Conservation (phyloP, 352 stramenopile species). For the Pythium grandisporangium region DNA sequence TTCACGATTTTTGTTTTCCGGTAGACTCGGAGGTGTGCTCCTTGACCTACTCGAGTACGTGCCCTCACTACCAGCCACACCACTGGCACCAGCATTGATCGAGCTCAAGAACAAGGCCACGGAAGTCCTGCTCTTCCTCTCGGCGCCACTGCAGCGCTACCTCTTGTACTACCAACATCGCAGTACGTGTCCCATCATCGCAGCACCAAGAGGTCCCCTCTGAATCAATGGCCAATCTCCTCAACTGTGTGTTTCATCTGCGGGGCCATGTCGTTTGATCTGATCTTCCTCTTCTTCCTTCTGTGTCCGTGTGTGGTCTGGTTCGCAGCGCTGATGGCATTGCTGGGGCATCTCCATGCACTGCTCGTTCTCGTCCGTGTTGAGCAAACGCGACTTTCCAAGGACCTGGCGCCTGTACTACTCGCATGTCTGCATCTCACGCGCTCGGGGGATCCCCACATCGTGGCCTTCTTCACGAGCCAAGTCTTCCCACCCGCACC, state of each 20-base stretch:
- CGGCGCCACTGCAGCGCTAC: conserved; percentile 19
- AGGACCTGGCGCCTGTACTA: conserved; percentile 43
- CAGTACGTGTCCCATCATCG: conserved; percentile 8
- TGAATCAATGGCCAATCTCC: no score
- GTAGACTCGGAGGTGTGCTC: conserved; percentile 35
- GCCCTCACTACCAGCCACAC: conserved; percentile 18
- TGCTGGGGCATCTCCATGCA: conserved; percentile 37
- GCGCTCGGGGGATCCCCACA: conserved; percentile 13
- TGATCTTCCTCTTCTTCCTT: no score
- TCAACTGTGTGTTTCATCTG: conserved; percentile 2
- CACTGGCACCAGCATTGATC: conserved; percentile 19
- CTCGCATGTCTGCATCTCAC: conserved; percentile 62
- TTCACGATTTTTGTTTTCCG: background rate
- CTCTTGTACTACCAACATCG: conserved; percentile 34
- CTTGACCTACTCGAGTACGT: conserved; percentile 26
- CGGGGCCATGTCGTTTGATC: no score
- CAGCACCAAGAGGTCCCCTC: no score
- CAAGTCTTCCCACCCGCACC: conserved; percentile 19
- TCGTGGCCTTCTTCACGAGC: conserved; percentile 29
- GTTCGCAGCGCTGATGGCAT: conserved; percentile 8
- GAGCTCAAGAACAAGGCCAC: conserved; percentile 54
- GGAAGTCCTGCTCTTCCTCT: conserved; percentile 60
- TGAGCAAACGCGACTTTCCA: conserved; percentile 41
- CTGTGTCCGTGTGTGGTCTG: no score
- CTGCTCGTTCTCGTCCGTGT: conserved; percentile 49